phyloP scores from a whole-genome alignment of 1,139 yeast species.

The Hyphopichia khmerensis region DNA sequence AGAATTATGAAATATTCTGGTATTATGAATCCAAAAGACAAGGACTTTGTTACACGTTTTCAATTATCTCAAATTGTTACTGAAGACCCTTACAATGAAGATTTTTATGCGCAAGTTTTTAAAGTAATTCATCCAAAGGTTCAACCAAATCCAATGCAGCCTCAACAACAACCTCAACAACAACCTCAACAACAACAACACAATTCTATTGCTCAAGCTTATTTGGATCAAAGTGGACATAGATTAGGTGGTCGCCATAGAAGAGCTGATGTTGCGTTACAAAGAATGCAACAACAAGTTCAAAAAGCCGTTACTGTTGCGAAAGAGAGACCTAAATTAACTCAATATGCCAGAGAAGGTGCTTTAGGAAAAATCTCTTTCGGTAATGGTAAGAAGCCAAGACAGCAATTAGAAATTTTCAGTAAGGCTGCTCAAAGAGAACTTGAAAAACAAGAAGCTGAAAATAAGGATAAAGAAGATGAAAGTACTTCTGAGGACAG shows the following conservation, averaged over 20 bases:
- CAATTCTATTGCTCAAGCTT: constrained; percentile 88
- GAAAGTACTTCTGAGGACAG: constrained; percentile 18
- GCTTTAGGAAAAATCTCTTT: constrained; percentile 87
- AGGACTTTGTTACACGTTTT: constrained; percentile 90
- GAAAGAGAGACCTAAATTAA: constrained; percentile 79
- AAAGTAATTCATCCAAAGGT: constrained; percentile 75
- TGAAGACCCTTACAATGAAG: constrained; percentile 96
- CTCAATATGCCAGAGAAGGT: constrained; percentile 76
- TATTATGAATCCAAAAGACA: constrained; percentile 94
- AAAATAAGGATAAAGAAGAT: constrained; percentile 17
- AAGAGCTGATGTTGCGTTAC: constrained; percentile 92
- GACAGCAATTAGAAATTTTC: constrained; percentile 77
- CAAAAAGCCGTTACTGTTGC: constrained; percentile 96
- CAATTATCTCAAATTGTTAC: constrained; percentile 95
- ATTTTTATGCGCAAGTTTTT: constrained; percentile 92
- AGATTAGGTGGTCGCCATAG: constrained; percentile 84
- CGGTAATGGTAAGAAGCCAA: constrained; percentile 82
- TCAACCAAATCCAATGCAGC: constrained; percentile 38
- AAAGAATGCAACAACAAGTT: constrained; percentile 98
- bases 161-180: constrained; percentile 39
- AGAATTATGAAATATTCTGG: constrained; percentile 84
- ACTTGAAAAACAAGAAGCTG: constrained; percentile 36
- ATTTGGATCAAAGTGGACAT: constrained; percentile 90
- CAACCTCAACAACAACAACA: too few relatives aligned
- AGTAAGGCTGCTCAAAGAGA: constrained; percentile 54